These are phyloP conservation scores for Naegleria gruberi DNA, from an alignment of 208 protist species.

Conservation along the genomic window DNA sequence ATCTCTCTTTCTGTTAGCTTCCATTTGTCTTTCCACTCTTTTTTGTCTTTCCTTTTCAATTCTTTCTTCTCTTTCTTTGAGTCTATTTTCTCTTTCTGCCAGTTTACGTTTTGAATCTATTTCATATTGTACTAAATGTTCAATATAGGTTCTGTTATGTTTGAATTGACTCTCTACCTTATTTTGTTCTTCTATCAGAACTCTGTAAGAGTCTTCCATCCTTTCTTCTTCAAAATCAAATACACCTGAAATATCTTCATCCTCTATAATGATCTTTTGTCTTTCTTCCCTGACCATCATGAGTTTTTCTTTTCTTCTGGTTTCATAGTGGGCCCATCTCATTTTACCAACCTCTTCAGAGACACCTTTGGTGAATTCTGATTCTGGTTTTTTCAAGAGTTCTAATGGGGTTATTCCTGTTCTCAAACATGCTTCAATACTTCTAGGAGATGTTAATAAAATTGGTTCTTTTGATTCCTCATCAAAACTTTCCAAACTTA, in stretches of 20 bases:
- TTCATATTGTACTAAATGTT: background rate
- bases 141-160: background rate
- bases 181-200: background rate
- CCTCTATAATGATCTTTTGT: background rate
- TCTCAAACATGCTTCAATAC: background rate
- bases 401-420: background rate
- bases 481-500: background rate
- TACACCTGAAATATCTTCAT: background rate
- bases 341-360: background rate
- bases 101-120: background rate
- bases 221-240: background rate
- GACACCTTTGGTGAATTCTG: background rate
- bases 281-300: background rate
- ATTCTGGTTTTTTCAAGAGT: background rate
- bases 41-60: background rate
- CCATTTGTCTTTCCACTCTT: background rate
- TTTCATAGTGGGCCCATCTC: background rate
- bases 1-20: background rate
- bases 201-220: background rate
- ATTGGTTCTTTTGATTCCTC: background rate
- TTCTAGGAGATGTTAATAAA: background rate
- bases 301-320: background rate
- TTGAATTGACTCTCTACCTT: background rate
- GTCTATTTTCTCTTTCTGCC: background rate
- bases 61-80: background rate